Evolutionary conservation across 805 yeast genomes (phyloP).

Genomic region (Ogataea kodamae): DNA sequence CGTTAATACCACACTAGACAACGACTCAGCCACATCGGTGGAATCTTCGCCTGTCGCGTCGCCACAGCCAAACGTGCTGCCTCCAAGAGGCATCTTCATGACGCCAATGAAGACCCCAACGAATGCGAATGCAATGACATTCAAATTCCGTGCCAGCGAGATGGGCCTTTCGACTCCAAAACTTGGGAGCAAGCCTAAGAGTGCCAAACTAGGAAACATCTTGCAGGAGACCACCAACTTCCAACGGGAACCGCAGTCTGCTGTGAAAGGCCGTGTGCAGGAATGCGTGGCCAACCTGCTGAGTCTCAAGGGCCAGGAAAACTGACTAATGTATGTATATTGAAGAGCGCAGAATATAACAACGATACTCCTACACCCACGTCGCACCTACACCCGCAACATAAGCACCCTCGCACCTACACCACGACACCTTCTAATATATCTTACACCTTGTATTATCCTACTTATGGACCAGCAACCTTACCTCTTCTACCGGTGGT

Average conservation of each 20-base stretch:
- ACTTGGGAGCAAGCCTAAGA: constrained; percentile 26
- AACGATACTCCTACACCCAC: no score
- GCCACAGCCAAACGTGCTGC: constrained; percentile 14
- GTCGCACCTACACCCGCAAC: no score
- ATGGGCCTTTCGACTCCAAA: constrained; percentile 31
- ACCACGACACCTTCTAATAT: no score
- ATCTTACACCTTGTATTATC: background rate
- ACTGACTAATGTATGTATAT: no score
- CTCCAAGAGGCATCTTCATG: constrained; percentile 26
- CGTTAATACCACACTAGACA: constrained; percentile 5
- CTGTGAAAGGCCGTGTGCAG: constrained; percentile 16
- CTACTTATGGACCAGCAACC: constrained; percentile 38
- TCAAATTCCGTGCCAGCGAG: constrained; percentile 35
- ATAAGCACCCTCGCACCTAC: no score
- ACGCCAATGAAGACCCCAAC: constrained; percentile 23
- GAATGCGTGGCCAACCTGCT: constrained; percentile 41
- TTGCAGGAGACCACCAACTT: constrained; percentile 25
- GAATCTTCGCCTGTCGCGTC: constrained; percentile 17
- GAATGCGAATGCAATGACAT: constrained; percentile 29
- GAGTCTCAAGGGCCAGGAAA: constrained; percentile 24
- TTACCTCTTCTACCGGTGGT: constrained; percentile 97
- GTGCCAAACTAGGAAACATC: constrained; percentile 16
- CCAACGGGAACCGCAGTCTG: constrained; percentile 2
- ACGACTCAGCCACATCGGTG: constrained; percentile 9
- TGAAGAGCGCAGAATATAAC: no score